Evolutionary conservation across 2,329 filamentous ascomycete genomes (phyloP).

Genomic region (Penicillium polonicum): DNA sequence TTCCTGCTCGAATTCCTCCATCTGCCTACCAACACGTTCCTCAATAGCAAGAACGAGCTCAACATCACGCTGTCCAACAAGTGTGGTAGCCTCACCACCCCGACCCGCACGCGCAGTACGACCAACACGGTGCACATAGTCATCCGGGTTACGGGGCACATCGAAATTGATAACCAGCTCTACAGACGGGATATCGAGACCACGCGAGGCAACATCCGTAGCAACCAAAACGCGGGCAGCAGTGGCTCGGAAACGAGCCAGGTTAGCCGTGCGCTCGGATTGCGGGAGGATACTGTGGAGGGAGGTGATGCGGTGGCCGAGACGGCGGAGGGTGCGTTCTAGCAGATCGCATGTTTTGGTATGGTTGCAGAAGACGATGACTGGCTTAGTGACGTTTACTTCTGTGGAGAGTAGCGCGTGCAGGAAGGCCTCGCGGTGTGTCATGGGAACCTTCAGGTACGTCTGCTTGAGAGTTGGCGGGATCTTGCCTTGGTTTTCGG

Average conservation of each 20-base stretch:
- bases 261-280: constrained; percentile 78
- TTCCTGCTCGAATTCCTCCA: constrained; percentile 84
- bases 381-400: constrained; percentile 69
- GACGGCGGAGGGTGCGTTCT: constrained; percentile 79
- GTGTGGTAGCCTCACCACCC: constrained; percentile 75
- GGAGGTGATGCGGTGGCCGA: constrained; percentile 86
- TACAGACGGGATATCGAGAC: constrained; percentile 92
- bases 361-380: constrained; percentile 93
- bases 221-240: constrained; percentile 89
- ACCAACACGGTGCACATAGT: constrained; percentile 95
- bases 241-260: constrained; percentile 84
- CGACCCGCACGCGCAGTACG: constrained; percentile 91
- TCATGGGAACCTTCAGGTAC: constrained; percentile 84
- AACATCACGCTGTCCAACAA: constrained; percentile 92
- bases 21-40: constrained; percentile 69
- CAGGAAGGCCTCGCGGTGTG: constrained; percentile 91
- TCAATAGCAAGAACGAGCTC: constrained; percentile 90
- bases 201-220: constrained; percentile 90
- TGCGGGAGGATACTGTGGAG: constrained; percentile 87
- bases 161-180: constrained; percentile 92
- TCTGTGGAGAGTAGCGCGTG: constrained; percentile 83
- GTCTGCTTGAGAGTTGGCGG: constrained; percentile 78
- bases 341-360: constrained; percentile 85
- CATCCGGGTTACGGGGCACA: constrained; percentile 90
- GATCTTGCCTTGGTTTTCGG: constrained; percentile 67